Conservation (phyloP, 2,329 filamentous ascomycete species). For the Sclerotinia subarctica region DNA sequence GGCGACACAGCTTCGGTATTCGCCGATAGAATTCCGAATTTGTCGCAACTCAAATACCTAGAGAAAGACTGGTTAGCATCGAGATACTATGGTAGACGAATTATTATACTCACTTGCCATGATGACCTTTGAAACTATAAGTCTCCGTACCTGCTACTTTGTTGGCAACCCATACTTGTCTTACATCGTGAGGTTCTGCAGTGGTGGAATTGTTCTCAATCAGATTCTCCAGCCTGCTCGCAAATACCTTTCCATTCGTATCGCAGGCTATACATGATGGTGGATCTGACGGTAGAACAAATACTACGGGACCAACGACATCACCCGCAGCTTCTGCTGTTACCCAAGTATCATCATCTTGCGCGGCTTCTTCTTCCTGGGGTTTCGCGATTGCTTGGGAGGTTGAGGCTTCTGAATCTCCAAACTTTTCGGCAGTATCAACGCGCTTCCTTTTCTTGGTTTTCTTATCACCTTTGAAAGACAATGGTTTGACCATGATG, state of each 20-base stretch:
- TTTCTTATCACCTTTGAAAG: slow-evolving; percentile 98
- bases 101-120: slow-evolving; percentile 63
- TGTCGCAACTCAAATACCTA: slow-evolving; percentile 84
- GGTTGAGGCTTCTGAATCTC: slow-evolving; percentile 34
- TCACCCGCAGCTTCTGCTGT: slow-evolving; percentile 73
- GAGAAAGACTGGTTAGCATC: slow-evolving; percentile 9
- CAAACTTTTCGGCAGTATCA: slow-evolving; percentile 43
- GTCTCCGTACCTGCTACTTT: slow-evolving; percentile 76
- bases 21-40: slow-evolving; percentile 73
- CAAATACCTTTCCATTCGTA: slow-evolving; percentile 80
- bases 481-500: slow-evolving; percentile 80
- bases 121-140: slow-evolving; percentile 84
- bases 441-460: slow-evolving; percentile 84
- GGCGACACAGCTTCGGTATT: slow-evolving; percentile 77
- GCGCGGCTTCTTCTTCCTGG: slow-evolving; percentile 27
- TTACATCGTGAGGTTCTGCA: slow-evolving; percentile 91
- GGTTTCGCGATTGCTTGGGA: slow-evolving; percentile 29
- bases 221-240: slow-evolving; percentile 79
- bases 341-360: slow-evolving; percentile 84
- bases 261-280: slow-evolving; percentile 80
- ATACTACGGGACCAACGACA: slow-evolving; percentile 75
- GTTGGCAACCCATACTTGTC: slow-evolving; percentile 93
- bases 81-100: background rate
- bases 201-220: slow-evolving; percentile 78
- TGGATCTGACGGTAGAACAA: slow-evolving; percentile 74